Percentiles rank a stretch among this genome's conserved stretches.
Conservation (phyloP, 2,329 filamentous ascomycete species). For the Didymella keratinophila region DNA sequence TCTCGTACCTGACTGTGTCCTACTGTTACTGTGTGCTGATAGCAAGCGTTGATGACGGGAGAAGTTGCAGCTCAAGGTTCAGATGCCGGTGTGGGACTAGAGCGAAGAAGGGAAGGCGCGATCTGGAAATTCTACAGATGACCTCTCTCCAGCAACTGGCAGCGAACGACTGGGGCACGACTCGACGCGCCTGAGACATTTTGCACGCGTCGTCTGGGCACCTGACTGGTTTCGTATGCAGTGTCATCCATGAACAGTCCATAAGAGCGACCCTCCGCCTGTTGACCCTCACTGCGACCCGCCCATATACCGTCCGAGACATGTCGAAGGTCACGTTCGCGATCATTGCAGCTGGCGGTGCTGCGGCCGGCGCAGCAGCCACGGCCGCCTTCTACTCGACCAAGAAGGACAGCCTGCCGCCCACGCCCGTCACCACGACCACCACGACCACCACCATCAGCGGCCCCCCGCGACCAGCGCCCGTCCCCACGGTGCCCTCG, state of each 20-base stretch:
- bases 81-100: slow-evolving; percentile 21
- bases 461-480: slow-evolving; percentile 35
- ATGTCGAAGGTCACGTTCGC: slow-evolving; percentile 61
- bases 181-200: slow-evolving; percentile 49
- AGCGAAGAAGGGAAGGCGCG: slow-evolving; percentile 5
- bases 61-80: slow-evolving; percentile 14
- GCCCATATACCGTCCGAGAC: slow-evolving; percentile 29
- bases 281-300: no score
- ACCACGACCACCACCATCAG: slow-evolving; percentile 48
- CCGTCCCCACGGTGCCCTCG: slow-evolving; percentile 36
- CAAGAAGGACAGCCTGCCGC: slow-evolving; percentile 39
- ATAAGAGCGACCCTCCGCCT: slow-evolving; percentile 35
- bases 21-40: background rate
- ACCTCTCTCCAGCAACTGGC: slow-evolving; percentile 11
- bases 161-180: slow-evolving; percentile 28
- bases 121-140: slow-evolving; percentile 19
- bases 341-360: slow-evolving; percentile 58
- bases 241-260: slow-evolving; percentile 28
- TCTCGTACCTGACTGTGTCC: background rate
- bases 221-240: slow-evolving; percentile 30
- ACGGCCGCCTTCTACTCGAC: slow-evolving; percentile 57
- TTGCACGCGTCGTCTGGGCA: slow-evolving; percentile 45
- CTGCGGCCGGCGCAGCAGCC: slow-evolving; percentile 58
- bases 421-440: slow-evolving; percentile 45
- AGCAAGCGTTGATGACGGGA: slow-evolving; percentile 1